phyloP scores from a whole-genome alignment of 768 basidiomycete genomes.

The Boletellus emodensis region DNA sequence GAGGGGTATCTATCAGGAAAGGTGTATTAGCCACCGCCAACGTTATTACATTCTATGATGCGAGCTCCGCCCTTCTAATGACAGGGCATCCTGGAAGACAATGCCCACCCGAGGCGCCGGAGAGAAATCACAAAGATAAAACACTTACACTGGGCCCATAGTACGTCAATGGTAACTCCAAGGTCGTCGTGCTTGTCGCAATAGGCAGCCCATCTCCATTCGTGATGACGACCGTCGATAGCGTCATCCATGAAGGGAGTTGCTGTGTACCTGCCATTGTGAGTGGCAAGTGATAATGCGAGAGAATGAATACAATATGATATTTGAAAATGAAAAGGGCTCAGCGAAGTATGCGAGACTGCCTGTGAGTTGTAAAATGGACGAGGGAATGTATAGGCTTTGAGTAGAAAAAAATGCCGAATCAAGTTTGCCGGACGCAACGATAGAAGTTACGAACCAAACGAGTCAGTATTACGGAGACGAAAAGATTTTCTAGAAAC shows the following conservation, averaged over 20 bases:
- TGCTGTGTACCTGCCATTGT: conserved; percentile 49
- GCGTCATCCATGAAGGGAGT: conserved; percentile 71
- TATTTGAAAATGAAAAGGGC: conserved; percentile 2
- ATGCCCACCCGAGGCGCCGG: background rate
- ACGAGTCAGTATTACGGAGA: conserved; percentile 11
- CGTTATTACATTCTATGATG: conserved; percentile 7
- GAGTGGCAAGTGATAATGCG: conserved; percentile 6
- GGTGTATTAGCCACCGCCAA: conserved; percentile 10
- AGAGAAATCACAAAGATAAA: background rate
- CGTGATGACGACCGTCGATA: conserved; percentile 48
- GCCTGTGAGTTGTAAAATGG: conserved; percentile 5
- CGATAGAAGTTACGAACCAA: conserved; percentile 10
- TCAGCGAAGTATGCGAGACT: background rate
- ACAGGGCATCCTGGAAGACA: background rate
- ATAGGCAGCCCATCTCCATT: conserved; percentile 49
- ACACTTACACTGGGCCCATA: conserved; percentile 75
- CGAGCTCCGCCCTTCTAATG: background rate
- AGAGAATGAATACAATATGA: conserved; percentile 9
- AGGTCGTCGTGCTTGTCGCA: conserved; percentile 54
- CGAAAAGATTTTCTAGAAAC: conserved; percentile 13
- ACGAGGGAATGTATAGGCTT: conserved; percentile 26
- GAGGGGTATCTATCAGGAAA: conserved; percentile 62
- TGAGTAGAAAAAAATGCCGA: conserved; percentile 7
- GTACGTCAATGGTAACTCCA: conserved; percentile 73
- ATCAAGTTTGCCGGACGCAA: background rate